phyloP scores from a whole-genome alignment of 345 rosid species.

The Ceriops decandra region DNA sequence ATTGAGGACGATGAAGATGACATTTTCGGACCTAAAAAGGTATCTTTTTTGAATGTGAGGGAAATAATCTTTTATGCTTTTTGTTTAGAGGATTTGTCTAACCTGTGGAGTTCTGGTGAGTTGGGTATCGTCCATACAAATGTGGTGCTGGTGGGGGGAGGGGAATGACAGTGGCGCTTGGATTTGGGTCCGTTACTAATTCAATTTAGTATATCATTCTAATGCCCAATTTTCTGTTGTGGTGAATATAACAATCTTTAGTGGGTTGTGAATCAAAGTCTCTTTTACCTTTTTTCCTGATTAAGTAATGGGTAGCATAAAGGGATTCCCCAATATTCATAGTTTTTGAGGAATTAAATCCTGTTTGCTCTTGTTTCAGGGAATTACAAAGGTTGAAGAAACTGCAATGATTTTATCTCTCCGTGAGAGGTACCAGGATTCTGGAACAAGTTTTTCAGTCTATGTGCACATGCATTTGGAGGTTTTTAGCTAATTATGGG shows the following conservation, averaged over 20 bases:
- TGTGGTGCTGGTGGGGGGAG: too few relatives aligned
- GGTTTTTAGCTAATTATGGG: constrained; percentile 8
- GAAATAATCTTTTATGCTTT: too few relatives aligned
- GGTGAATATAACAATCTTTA: not conserved
- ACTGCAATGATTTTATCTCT: constrained; percentile 84
- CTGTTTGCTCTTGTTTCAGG: constrained; percentile 33
- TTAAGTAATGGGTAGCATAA: not conserved
- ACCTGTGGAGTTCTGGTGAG: not conserved
- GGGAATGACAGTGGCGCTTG: not conserved
- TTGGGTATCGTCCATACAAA: too few relatives aligned
- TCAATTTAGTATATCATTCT: not conserved
- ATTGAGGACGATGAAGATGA: constrained; percentile 93
- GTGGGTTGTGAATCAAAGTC: not conserved
- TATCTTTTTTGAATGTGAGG: constrained; percentile 5
- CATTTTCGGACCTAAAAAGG: constrained; percentile 78
- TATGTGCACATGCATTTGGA: not conserved
- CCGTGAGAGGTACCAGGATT: constrained; percentile 65
- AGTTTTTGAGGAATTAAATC: not conserved
- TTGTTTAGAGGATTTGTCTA: not conserved
- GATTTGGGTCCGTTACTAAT: not conserved
- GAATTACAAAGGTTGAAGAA: constrained; percentile 61
- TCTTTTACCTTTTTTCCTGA: not conserved
- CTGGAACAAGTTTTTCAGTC: not conserved
- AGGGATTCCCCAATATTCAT: not conserved
- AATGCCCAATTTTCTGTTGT: not conserved